Percentiles rank a stretch among this genome's conserved stretches.
These are phyloP conservation scores for Platismatia glauca DNA, from an alignment of 495 filamentous ascomycete species.

Conservation along the genomic window DNA sequence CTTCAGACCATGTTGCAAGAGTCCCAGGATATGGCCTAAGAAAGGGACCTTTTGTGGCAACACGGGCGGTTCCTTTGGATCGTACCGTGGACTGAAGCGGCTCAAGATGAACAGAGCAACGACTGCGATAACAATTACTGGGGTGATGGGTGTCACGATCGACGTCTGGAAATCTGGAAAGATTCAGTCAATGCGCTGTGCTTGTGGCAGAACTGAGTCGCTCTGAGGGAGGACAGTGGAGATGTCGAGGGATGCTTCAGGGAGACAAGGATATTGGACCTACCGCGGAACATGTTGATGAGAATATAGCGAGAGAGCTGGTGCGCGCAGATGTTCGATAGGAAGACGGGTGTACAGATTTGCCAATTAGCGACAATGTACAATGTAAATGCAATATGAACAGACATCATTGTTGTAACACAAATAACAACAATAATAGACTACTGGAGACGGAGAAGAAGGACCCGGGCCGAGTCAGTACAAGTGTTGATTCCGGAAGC, in stretches of 20 bases:
- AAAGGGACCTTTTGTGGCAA: slow-evolving; percentile 33
- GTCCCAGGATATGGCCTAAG: slow-evolving; percentile 37
- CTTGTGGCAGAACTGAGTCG: neutral
- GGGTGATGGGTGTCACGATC: neutral
- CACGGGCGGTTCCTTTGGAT: slow-evolving; percentile 38
- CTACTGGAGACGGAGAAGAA: neutral
- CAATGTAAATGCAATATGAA: neutral
- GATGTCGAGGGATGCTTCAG: neutral
- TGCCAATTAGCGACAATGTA: neutral
- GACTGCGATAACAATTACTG: neutral
- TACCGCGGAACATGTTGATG: neutral
- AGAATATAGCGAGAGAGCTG: neutral
- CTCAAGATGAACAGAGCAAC: neutral
- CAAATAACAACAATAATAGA: no score
- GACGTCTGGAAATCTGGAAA: neutral
- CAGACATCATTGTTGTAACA: no score
- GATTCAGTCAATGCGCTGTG: neutral
- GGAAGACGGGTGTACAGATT: neutral
- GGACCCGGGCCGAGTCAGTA: neutral
- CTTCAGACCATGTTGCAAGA: slow-evolving; percentile 31
- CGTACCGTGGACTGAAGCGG: slow-evolving; percentile 16
- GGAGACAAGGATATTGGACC: neutral
- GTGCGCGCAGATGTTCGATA: neutral
- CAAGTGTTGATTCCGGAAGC: neutral
- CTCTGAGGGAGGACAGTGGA: neutral